Base-by-base conservation (phyloP, 2,329 filamentous ascomycete genomes). In the Fusarium hostae region DNA sequence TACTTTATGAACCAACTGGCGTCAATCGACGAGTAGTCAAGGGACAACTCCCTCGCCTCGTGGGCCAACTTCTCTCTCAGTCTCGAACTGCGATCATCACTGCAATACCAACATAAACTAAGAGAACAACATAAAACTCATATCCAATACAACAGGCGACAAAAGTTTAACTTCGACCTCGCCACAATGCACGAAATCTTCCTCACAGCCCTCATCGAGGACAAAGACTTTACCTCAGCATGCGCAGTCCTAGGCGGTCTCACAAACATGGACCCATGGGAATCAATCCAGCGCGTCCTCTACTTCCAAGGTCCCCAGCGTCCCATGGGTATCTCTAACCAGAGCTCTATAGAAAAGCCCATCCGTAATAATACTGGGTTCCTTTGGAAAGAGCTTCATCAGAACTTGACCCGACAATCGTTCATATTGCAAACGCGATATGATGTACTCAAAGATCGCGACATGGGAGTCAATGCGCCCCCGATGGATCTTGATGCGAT, bases 401-500 rank as follows among this genome's bases (percentile, higher is more conserved):
- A 86, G 63, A 86, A 87, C 65, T 81, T 91, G 16, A 78, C 78
- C 22, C 84, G 87, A 32, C 88, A 89, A 70, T 88, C 88, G 5
- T 91, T 88, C 73, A 76, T 89, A 28, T 69, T 91, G 9, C 86
- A 89, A 67, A 75, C 83, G n/a, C 83, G 85, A 15, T 89, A 89
- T 73, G 85, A 89, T 58, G 79, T 90, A 4, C 77, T 82, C 24
- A 82, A 81, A 52, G 82, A 87, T 34, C 78, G 78, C 7, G 84
- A 88, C 66, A 84, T 89, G 73, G 84, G 84, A 24, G 77, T 77
- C 5, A 66, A 73, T 15, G 76, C 77, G 3, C 67, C 77, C 1
- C 64, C 78, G 5, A 73, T 77, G 61, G 81, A 86, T 41, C 81
- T 86, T 43, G 84, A 87, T 65, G 73, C 79, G 9, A 76, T 79